Evolutionary conservation across 306 rosid genomes (phyloP), one percentile per base, ranked within the genome.

Genomic region (Cucurbita maxima): DNA sequence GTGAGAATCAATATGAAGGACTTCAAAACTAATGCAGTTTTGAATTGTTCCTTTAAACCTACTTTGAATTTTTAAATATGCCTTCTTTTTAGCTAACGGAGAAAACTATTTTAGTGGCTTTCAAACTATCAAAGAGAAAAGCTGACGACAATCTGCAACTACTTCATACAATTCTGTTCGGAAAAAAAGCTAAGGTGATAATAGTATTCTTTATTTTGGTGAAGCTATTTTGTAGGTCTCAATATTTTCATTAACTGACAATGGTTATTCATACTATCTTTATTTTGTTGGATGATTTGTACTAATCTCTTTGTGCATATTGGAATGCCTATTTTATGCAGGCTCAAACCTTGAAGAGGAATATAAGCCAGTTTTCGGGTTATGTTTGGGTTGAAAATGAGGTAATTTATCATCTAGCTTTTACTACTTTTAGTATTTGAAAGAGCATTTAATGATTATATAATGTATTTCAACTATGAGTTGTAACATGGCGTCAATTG

Each of bases 81-180:
- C 20, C 6, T 41, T 16, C 13, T 73, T 69, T 70, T 75, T 76
- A 77, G 78, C 80, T 86, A 71, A 81, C 73, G 12, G 70, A 77
- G 56, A 67, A 40, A 86, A 79, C 62, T 87, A 71, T 83, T 89
- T 80, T 88, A 95, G 99, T 95, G 87, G 90, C 96, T 66, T 95
- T 85, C 90, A 95, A 91, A 85, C 76, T 95, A 81, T 87, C 96
- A 0, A 95, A 95, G 96, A 87, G 99, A 84, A 91, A 91, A 82
- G 79, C 89, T 34, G 97, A 95, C 80, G 97, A 95, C 70, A 91
- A 83, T 78, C 88, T 95, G 74, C 97, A 95, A 18, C 55, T 87
- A 13, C 91, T 95, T 75, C 99, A 95, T 79, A 79, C 77, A 16
- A 77, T 95, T 78, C 93, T 95, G 74, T 95, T 88, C 58, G 97